Conservation (phyloP, 116 monocot genomes). For the Phalaenopsis hybrid region DNA sequence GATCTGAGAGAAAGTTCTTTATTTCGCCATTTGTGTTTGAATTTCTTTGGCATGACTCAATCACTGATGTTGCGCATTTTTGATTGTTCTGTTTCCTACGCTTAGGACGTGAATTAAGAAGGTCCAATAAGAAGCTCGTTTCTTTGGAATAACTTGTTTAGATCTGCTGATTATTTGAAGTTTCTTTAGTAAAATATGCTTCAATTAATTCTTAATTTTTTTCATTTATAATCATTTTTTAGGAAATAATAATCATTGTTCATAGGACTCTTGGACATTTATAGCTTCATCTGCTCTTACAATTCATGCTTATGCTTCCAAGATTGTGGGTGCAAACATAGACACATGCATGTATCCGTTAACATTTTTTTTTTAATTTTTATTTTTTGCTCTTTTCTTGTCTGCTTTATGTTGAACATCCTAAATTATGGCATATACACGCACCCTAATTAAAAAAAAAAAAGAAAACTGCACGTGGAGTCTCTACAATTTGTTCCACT, state of each 20-base stretch:
- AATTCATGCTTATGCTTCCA: not conserved
- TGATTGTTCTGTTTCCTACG: not conserved
- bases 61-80: not conserved
- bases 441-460: not conserved
- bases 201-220: not conserved
- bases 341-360: not conserved
- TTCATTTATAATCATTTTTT: not conserved
- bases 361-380: not conserved
- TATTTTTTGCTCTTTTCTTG: not conserved
- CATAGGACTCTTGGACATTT: not conserved
- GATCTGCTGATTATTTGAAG: not conserved
- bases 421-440: not conserved
- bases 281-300: not conserved
- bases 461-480: too few relatives aligned
- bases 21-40: not conserved
- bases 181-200: not conserved
- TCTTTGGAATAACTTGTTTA: not conserved
- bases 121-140: not conserved
- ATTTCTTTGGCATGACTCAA: not conserved
- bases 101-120: conserved; percentile 2
- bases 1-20: not conserved
- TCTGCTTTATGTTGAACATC: not conserved
- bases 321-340: not conserved
- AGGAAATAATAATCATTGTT: not conserved
- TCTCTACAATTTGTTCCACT: too few relatives aligned